Evolutionary conservation across 225 moss, liverwort and hornwort genomes (phyloP).

Genomic region (Rhytidiadelphus loreus): DNA sequence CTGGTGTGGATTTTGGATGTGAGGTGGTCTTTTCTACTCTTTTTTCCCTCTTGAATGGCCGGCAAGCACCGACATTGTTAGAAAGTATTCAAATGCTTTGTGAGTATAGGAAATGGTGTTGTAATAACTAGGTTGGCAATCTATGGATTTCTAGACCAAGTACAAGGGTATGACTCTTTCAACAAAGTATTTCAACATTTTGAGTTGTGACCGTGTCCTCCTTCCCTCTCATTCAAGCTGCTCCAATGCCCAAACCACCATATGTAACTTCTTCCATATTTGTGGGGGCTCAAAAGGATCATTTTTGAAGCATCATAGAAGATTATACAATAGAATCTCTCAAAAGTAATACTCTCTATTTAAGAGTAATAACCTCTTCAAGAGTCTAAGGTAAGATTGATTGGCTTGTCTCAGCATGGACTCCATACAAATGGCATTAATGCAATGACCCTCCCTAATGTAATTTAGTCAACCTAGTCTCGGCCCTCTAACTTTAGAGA

Average conservation of each 20-base stretch:
- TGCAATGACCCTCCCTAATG: too few species aligned
- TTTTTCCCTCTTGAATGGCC: background rate
- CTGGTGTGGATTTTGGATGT: slow-evolving; percentile 25
- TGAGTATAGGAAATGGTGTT: background rate
- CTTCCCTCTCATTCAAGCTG: background rate
- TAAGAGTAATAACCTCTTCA: too few species aligned
- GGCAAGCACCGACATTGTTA: background rate
- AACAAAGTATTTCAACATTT: background rate
- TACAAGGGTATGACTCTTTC: background rate
- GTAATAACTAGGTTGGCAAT: background rate
- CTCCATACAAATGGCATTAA: too few species aligned
- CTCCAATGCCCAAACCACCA: too few species aligned
- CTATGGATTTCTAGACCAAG: background rate
- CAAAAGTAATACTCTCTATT: too few species aligned
- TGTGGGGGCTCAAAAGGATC: background rate
- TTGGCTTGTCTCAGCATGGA: too few species aligned
- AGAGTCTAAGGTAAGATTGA: too few species aligned
- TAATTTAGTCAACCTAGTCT: too few species aligned
- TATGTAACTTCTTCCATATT: too few species aligned
- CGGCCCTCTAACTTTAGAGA: too few species aligned
- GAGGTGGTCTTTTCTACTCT: too few species aligned
- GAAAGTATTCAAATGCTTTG: background rate
- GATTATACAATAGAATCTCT: too few species aligned
- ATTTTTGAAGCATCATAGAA: background rate
- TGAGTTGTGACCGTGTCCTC: background rate